Base-by-base conservation (phyloP, 306 rosid genomes). In the Vicia faba region DNA sequence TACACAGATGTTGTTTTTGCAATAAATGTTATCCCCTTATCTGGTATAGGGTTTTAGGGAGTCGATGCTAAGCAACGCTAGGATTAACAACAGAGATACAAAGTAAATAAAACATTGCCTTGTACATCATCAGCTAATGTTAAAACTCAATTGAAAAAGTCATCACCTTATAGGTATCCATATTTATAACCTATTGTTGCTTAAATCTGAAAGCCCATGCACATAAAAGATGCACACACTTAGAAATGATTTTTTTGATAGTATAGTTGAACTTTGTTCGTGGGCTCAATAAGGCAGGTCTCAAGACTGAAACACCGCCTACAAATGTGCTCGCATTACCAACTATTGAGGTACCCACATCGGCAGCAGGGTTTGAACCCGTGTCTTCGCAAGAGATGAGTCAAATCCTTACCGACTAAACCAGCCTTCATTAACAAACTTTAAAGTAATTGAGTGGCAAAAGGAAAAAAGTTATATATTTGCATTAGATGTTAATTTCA, bases 61-160 rank as follows among this genome's bases (percentile, higher is more conserved):
- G 28, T 25, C 28, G 28, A 25, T 25, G 28, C 28, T 25, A 25
- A 25, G 28, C 28, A 25, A 25, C 28, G 28, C 28, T 25, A 25
- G 28, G 28, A 25, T 25, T 25, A 25, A 25, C 28, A 25, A 25
- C 28, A 25, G 3, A 25, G 28, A 25, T 25, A 25, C 28, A 25
- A 25, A 25, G 28, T 25, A 46, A 51, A 57, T 3, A 25, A 45
- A 53, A 36, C 51, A 56, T n/a, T 56, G 72, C 41, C 66, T 45
- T 58, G 33, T 16, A 59, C 35, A 59, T 25, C 28, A 25, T 48
- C 13, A 61, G 6, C 46, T 58, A 36, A 46, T 36, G 54, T 66
- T 65, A 63, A 38, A 72, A 26, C 71, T 15, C 25, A 71, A 28
- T 46, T 38, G 39, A 31, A 58, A 58, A 35, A n/a, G 31, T 73